phyloP scores from a whole-genome alignment of 768 basidiomycete genomes.

The Tricholoma saponaceum region DNA sequence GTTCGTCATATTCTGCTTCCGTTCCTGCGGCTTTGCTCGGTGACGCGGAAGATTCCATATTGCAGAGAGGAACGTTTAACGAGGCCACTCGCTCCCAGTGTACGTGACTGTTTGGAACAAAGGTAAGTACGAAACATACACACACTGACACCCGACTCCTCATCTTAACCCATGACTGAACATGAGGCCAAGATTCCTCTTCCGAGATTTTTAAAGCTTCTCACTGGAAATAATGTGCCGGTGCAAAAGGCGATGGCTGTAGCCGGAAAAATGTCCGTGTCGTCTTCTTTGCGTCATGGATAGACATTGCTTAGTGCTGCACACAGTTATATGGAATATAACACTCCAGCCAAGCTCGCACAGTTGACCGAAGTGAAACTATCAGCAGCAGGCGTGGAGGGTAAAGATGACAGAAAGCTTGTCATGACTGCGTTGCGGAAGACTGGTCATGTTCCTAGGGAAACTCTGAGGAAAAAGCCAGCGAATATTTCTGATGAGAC shows the following conservation, averaged over 20 bases:
- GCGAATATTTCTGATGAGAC: conserved; percentile 7
- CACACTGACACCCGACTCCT: background rate
- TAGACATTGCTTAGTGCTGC: conserved; percentile 2
- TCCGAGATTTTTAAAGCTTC: conserved; percentile 62
- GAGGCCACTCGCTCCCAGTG: background rate
- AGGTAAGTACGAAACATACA: conserved; percentile 2
- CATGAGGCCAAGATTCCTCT: conserved; percentile 49
- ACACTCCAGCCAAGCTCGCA: conserved; percentile 53
- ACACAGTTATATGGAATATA: conserved; percentile 66
- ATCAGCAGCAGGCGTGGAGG: conserved; percentile 49
- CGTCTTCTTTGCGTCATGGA: background rate
- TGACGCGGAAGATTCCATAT: conserved; percentile 5
- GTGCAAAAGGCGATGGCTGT: conserved; percentile 66
- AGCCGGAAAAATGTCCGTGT: conserved; percentile 61
- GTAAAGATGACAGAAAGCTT: conserved; percentile 61
- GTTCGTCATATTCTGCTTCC: conserved; percentile 43
- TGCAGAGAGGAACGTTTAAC: background rate
- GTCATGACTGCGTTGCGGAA: conserved; percentile 58
- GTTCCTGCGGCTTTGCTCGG: conserved; percentile 14
- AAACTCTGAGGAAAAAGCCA: conserved; percentile 19
- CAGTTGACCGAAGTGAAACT: conserved; percentile 61
- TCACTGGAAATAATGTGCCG: conserved; percentile 54
- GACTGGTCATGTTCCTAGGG: conserved; percentile 49
- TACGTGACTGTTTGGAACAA: conserved; percentile 4
- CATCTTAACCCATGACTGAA: conserved; percentile 18